Base-by-base conservation (phyloP, 305 asterid genomes). In the Caryopteris hybrid region DNA sequence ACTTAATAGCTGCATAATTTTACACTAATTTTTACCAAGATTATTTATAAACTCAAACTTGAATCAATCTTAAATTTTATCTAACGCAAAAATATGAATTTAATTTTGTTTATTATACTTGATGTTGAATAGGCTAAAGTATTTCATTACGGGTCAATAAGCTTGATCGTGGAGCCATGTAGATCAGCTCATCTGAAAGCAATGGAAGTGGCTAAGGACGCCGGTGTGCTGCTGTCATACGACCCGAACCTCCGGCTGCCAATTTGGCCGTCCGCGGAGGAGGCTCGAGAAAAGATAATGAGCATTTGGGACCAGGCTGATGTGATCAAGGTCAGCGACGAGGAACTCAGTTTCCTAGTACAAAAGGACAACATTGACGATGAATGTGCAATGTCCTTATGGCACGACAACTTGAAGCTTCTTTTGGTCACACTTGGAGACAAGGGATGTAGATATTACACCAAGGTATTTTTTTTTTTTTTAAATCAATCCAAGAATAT, bases 291-390 rank as follows among this genome's bases (percentile, higher is more conserved):
- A 38, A 86, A 80, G 70, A 90, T 88, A 12, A 57, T 77, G 91
- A 90, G 95, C 84, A 81, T 90, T 0, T 90, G 97, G 97, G 79
- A 86, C 12, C 79, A 73, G 74, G 95, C 97, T 0, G 97, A 88
- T 31, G 75, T 90, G 25, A 90, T 90, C 81, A 90, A 90, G 80
- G 83, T 90, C n/a, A 88, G 89, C 16, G 97, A 90, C 20, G 80
- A 65, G 5, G 97, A 90, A 68, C 83, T 90, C 0, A 78, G 79
- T 39, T 90, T 90, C 82, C 91, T 90, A 16, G 83, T 94, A 0
- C 77, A 88, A 1, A 81, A 78, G 62, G 42, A 69, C 69, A 81
- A 72, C 77, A 76, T 85, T 18, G 95, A 88, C 13, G 88, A 88
- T 56, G 88, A 79, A 34, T 61, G 87, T 4, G 95, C 91, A 13